Percentiles rank a stretch among this genome's conserved stretches.
Conservation (phyloP, 139 green algal species). For the Pseudopediastrum boryanum region DNA sequence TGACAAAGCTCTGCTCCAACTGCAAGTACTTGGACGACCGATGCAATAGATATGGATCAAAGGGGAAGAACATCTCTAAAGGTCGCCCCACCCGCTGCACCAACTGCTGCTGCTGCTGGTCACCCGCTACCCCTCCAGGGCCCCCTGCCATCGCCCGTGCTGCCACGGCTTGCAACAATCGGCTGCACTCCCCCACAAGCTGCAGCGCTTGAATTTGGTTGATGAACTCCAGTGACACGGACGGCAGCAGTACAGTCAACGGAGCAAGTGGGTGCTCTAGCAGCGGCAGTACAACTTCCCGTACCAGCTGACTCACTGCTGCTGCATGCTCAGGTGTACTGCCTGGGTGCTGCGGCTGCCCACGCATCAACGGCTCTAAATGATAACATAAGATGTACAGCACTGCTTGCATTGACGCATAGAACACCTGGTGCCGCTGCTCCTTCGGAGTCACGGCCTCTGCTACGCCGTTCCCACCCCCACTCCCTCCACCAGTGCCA, state of each 20-base stretch:
- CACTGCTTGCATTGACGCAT: constrained; percentile 77
- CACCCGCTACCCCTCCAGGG: too few relatives aligned
- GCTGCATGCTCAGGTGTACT: constrained; percentile 30
- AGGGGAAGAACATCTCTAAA: constrained; percentile 95
- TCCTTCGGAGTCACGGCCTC: background rate
- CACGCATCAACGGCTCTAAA: constrained; percentile 65
- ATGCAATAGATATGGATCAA: constrained; percentile 91
- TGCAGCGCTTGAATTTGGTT: constrained; percentile 42
- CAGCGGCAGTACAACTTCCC: constrained; percentile 53
- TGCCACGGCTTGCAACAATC: background rate
- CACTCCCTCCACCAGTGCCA: background rate
- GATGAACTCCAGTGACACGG: constrained; percentile 72
- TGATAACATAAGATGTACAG: constrained; percentile 94
- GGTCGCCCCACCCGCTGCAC: constrained; percentile 46
- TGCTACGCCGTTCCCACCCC: background rate
- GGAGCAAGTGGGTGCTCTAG: constrained; percentile 67
- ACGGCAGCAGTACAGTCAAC: constrained; percentile 66
- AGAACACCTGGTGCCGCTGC: constrained; percentile 68
- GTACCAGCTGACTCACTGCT: constrained; percentile 58
- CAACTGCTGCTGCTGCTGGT: background rate
- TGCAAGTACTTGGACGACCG: constrained; percentile 66
- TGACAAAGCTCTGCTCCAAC: constrained; percentile 61
- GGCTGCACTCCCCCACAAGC: background rate
- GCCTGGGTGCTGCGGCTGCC: constrained; percentile 34
- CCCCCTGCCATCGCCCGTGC: too few relatives aligned